Evolutionary conservation across 176 grass and related monocot species (phyloP), one percentile per base, ranked within the genome.

Genomic region (Cenchrus purpureus): DNA sequence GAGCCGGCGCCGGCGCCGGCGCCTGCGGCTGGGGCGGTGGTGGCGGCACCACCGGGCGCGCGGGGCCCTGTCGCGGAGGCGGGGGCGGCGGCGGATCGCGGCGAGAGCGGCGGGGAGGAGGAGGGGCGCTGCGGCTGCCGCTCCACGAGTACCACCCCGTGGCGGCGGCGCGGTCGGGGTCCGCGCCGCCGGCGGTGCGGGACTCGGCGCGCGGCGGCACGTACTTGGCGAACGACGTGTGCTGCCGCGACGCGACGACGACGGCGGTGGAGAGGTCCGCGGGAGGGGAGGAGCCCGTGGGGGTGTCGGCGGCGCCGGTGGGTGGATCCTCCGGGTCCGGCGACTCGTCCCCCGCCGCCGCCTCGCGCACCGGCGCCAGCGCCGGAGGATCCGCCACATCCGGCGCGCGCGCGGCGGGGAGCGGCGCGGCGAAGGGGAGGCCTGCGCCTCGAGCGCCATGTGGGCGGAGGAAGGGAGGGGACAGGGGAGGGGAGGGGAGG

Each of bases 141-240:
- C 0, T 87, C 89, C 89, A 91, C n/a, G 84, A 63, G 85, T 84
- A 84, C 85, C 85, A 90, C 0, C 43, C 55, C 40, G n/a, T 48
- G 22, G 50, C 65, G 10, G n/a, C 31, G 31, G 31, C 31, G 31
- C 31, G 1, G 31, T 32, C 31, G 31, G 1, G 31, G 31, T 32
- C 31, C 31, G 31, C 31, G 31, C 31, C 31, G 34, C 43, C 53
- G 51, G 66, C 54, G 44, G 61, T 67, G 75, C 17, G 75, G 8
- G 4, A 50, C 32, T 46, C 1, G 31, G 62, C 2, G 12, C 45
- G 76, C 69, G 37, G 88, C 11, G 84, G 75, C 42, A 90, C 46
- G 89, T 90, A 90, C 84, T 11, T 3, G 60, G 89, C 89, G 10
- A 66, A 51, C 3, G 85, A 52, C n/a, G 22, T 58, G 32, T 48